Base-by-base conservation (phyloP, 2,329 filamentous ascomycete genomes). In the Penicillium sp. region DNA sequence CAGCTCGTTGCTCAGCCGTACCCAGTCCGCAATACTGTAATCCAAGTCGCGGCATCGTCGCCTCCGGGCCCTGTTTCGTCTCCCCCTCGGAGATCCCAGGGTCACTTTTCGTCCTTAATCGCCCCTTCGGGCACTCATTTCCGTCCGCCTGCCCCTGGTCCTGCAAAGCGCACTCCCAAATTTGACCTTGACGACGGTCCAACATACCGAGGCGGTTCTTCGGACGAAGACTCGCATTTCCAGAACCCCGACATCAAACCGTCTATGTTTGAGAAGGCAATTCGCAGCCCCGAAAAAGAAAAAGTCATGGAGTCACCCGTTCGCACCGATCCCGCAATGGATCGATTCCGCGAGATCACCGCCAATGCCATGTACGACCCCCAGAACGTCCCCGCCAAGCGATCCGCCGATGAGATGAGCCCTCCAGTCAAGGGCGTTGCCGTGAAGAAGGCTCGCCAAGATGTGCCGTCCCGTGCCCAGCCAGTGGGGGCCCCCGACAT, bases 1-100 rank as follows among this genome's bases (percentile, higher is more conserved):
- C 85, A 87, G 64, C 74, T 85, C 32, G 71, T 87, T 24, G 75
- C 78, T 14, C 71, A 72, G 46, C 72, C 76, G 38, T 70, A 74
- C 44, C 69, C 69, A 45, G 63, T 66, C 1, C 66, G 62, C 54
- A 57, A 71, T 46, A 70, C 80, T 36, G 69, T 82, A 47, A 78
- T 97, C 52, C 92, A 96, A 71, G 92, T 97, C 3, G 87, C 88
- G 29, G 90, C 91, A n/a, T 97, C 92, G 3, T 97, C 93, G 1
- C 92, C 92, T 2, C 81, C 87, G 54, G 82, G 83, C 55, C 73
- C 77, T n/a, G 70, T 75, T 13, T 67, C 71, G 22, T 71, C 77
- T 34, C 71, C 75, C n/a, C 71, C 74, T 34, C 70, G 69, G 50
- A 67, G 63, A 43, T 64, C 67, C 63, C 64, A 68, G 62, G 69